These are phyloP conservation scores for Kuraishia capsulata DNA, from an alignment of 805 yeast genomes.

Conservation along the genomic window DNA sequence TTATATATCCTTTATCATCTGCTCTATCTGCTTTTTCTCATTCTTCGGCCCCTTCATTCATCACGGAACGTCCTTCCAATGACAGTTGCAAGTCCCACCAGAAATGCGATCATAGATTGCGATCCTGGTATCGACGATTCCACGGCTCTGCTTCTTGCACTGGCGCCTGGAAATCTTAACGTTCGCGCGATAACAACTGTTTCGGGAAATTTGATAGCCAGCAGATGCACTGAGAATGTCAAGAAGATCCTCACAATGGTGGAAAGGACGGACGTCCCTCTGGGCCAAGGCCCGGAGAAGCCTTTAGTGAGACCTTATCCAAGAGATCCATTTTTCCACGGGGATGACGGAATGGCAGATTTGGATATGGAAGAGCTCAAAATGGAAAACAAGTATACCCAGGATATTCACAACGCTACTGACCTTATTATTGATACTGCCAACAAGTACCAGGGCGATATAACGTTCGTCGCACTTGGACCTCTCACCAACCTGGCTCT, in stretches of 20 bases:
- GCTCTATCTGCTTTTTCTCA: too few species aligned
- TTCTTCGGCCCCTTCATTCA: too few species aligned
- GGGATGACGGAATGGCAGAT: conserved; percentile 16
- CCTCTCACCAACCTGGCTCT: conserved; percentile 16
- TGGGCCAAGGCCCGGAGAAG: conserved; percentile 19
- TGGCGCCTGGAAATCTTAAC: conserved; percentile 13
- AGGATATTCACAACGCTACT: conserved; percentile 9
- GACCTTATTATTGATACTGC: conserved; percentile 14
- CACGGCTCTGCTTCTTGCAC: conserved; percentile 14
- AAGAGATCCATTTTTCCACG: conserved; percentile 17
- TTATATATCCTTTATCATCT: too few species aligned
- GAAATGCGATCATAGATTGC: conserved; percentile 15
- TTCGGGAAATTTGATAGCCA: conserved; percentile 15
- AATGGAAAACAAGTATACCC: conserved; percentile 8
- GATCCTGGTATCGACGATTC: conserved; percentile 20
- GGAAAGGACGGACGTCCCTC: conserved; percentile 10
- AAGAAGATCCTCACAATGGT: conserved; percentile 13
- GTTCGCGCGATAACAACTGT: conserved; percentile 19
- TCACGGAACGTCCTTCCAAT: too few species aligned
- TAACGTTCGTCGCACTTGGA: conserved; percentile 14
- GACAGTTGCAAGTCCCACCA: neutral
- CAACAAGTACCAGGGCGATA: conserved; percentile 8
- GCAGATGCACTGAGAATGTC: conserved; percentile 12
- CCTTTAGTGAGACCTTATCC: conserved; percentile 17
- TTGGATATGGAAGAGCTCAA: conserved; percentile 12